Conservation (phyloP, 257 asterid species). For the Orobanche coerulescens region DNA sequence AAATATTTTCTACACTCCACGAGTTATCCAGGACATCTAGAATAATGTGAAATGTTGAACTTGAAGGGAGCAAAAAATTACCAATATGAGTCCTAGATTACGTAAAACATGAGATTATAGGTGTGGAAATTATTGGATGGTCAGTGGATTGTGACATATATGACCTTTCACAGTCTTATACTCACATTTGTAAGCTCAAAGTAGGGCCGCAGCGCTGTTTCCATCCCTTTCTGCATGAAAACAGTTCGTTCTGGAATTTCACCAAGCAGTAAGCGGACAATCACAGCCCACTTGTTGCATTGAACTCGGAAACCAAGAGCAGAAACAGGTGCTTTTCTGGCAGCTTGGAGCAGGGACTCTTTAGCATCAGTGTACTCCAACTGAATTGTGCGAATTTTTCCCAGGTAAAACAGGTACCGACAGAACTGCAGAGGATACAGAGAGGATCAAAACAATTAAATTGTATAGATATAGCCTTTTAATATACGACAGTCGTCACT, state of each 20-base stretch:
- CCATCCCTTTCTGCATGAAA: slow-evolving; percentile 81
- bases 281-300: slow-evolving; percentile 78
- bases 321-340: slow-evolving; percentile 62
- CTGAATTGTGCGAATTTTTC: slow-evolving; percentile 74
- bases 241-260: slow-evolving; percentile 85
- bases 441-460: slow-evolving; percentile 17
- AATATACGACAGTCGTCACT: background rate
- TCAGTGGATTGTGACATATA: background rate
- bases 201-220: slow-evolving; percentile 68
- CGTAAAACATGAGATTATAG: background rate
- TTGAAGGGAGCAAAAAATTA: background rate
- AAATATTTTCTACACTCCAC: background rate
- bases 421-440: slow-evolving; percentile 45
- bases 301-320: slow-evolving; percentile 71
- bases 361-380: slow-evolving; percentile 80
- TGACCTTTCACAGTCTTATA: background rate
- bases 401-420: slow-evolving; percentile 70
- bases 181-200: slow-evolving; percentile 81
- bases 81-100: background rate
- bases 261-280: slow-evolving; percentile 68
- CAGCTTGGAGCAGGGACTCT: slow-evolving; percentile 74
- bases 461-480: background rate
- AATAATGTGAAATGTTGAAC: background rate
- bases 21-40: background rate
- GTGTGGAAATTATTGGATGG: background rate